Conservation (phyloP, 768 basidiomycete species). For the Hericium coralloides region DNA sequence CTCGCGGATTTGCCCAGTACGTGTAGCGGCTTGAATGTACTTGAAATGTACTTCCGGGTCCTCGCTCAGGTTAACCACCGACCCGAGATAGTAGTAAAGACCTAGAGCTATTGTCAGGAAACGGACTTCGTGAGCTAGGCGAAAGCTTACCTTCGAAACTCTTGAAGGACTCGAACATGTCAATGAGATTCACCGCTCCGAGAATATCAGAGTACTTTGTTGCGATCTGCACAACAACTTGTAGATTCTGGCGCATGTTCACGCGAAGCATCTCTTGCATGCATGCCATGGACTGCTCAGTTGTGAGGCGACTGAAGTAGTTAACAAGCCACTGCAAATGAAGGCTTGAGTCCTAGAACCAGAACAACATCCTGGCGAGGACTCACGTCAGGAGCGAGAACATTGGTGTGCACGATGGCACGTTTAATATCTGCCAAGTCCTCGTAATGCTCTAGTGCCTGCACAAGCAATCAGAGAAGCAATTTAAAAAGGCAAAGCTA, state of each 20-base stretch:
- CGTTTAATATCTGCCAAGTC: constrained; percentile 99
- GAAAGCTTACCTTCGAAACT: constrained; percentile 73
- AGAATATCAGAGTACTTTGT: constrained; percentile 99
- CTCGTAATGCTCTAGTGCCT: constrained; percentile 98
- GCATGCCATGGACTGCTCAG: constrained; percentile 94
- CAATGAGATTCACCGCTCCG: constrained; percentile 94
- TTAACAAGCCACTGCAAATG: constrained; percentile 81
- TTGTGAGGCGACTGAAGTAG: constrained; percentile 95
- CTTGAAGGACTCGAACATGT: constrained; percentile 98
- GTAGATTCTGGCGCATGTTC: constrained; percentile 96
- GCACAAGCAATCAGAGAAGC: constrained; percentile 2
- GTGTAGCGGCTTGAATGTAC: constrained; percentile 97
- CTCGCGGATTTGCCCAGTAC: constrained; percentile 97
- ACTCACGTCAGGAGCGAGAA: constrained; percentile 75
- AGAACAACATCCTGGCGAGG: background rate
- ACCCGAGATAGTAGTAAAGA: constrained; percentile 97
- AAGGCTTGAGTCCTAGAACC: background rate
- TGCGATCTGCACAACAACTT: constrained; percentile 93
- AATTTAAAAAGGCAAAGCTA: background rate
- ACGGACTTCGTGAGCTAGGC: background rate
- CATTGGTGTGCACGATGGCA: constrained; percentile 85
- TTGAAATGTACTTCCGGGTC: constrained; percentile 99
- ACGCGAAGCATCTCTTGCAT: constrained; percentile 95
- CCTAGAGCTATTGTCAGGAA: constrained; percentile 30
- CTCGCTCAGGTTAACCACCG: constrained; percentile 92